These are phyloP conservation scores for Nakaseomyces nivariensis DNA, from an alignment of 1,139 yeast genomes.

Conservation along the genomic window DNA sequence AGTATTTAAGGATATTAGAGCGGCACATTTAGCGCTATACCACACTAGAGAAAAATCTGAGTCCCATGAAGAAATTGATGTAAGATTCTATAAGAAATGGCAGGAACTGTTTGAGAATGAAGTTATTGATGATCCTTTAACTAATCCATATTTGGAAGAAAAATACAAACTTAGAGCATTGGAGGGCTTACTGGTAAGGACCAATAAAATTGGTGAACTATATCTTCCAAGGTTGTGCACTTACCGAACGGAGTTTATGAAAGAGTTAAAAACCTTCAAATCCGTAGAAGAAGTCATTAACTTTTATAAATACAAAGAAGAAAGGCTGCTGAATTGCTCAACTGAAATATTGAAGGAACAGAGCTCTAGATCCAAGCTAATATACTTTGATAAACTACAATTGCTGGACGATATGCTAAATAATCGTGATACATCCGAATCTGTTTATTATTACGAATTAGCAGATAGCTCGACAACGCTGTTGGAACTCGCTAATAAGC, in stretches of 20 bases:
- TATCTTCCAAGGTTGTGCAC: slow-evolving; percentile 25
- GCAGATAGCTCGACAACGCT: neutral
- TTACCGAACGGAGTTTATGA: slow-evolving; percentile 2
- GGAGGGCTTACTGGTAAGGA: slow-evolving; percentile 26
- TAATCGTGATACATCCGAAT: neutral
- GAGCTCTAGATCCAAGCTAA: neutral
- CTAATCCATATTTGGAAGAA: slow-evolving; percentile 24
- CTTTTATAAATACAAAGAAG: neutral
- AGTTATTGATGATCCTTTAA: slow-evolving; percentile 22
- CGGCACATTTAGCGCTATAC: slow-evolving; percentile 11
- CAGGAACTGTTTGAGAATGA: slow-evolving; percentile 19
- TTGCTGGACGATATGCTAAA: neutral
- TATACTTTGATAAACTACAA: neutral
- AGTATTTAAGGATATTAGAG: neutral
- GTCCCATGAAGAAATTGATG: slow-evolving; percentile 9
- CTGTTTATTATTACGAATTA: neutral
- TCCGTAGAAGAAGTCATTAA: neutral
- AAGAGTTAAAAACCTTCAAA: neutral
- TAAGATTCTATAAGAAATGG: slow-evolving; percentile 13
- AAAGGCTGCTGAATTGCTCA: neutral
- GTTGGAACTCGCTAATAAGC: neutral
- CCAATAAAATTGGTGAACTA: slow-evolving; percentile 26
- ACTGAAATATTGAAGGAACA: neutral
- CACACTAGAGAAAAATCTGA: slow-evolving; percentile 15
- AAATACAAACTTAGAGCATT: slow-evolving; percentile 20